Evolutionary conservation across 805 yeast genomes (phyloP).

Genomic region (Isabelozyma gotoi): DNA sequence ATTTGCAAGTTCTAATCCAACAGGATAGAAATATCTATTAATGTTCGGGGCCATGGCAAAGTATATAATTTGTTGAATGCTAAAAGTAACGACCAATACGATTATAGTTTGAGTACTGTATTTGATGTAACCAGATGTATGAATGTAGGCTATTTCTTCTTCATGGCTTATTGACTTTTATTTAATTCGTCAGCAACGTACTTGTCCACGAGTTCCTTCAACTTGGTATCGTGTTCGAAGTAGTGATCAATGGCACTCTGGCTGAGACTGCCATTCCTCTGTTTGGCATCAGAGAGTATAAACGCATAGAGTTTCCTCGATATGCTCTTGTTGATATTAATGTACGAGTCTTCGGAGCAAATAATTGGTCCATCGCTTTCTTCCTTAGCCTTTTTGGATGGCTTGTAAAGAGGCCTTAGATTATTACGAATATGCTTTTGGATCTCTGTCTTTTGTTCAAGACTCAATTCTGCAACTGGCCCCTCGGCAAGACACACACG

Average conservation of each 20-base stretch:
- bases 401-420: conserved; percentile 48
- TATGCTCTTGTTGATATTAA: conserved; percentile 59
- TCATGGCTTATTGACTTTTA: too few relatives aligned
- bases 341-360: conserved; percentile 43
- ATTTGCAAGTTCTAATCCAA: too few relatives aligned
- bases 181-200: conserved; percentile 21
- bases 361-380: conserved; percentile 27
- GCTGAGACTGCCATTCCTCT: conserved; percentile 4
- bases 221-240: conserved; percentile 15
- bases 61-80: too few relatives aligned
- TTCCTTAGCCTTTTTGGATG: conserved; percentile 12
- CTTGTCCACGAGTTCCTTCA: conserved; percentile 21
- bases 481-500: neutral
- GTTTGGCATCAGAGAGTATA: conserved; percentile 13
- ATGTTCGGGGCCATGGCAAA: too few relatives aligned
- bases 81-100: too few relatives aligned
- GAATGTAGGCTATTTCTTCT: neutral
- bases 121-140: neutral
- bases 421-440: conserved; percentile 57
- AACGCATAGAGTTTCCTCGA: conserved; percentile 57
- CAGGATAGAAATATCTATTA: too few relatives aligned
- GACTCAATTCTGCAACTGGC: conserved; percentile 16
- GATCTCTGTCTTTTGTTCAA: conserved; percentile 52
- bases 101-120: too few relatives aligned
- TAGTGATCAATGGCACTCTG: conserved; percentile 8